Conservation (phyloP, 495 filamentous ascomycete genomes). For the Daldinia concentrica region DNA sequence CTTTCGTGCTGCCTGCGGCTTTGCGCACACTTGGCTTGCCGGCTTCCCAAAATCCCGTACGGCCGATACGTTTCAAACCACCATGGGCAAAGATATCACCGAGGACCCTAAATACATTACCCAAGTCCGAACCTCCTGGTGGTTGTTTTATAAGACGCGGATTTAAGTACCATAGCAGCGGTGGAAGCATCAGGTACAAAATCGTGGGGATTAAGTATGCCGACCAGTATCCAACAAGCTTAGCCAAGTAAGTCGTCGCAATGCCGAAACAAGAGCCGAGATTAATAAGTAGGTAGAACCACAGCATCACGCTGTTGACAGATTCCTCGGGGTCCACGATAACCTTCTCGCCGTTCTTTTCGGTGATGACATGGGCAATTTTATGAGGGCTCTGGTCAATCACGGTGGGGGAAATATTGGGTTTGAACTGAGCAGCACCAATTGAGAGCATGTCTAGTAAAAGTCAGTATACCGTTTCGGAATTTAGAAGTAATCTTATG, state of each 20-base stretch:
- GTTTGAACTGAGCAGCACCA: constrained; percentile 71
- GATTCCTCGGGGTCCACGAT: constrained; percentile 80
- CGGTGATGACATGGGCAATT: constrained; percentile 65
- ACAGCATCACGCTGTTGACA: constrained; percentile 70
- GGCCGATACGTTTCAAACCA: constrained; percentile 61
- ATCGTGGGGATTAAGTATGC: constrained; percentile 73
- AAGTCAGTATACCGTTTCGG: constrained; percentile 47
- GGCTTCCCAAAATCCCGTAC: constrained; percentile 65
- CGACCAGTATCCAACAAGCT: constrained; percentile 72
- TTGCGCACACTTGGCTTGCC: constrained; percentile 66
- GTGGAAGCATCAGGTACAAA: constrained; percentile 64
- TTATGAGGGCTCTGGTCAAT: constrained; percentile 75
- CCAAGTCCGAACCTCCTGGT: constrained; percentile 62
- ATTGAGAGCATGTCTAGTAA: constrained; percentile 63
- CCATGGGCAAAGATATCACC: constrained; percentile 59
- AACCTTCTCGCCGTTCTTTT: constrained; percentile 74
- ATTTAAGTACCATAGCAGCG: constrained; percentile 60
- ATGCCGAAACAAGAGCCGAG: constrained; percentile 71
- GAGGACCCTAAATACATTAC: constrained; percentile 63
- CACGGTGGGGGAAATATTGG: constrained; percentile 70
- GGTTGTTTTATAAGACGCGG: constrained; percentile 59
- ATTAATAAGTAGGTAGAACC: constrained; percentile 81
- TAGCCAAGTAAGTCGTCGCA: constrained; percentile 55
- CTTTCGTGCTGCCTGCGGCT: constrained; percentile 55
- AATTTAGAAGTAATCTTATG: constrained; percentile 5